A percentile compares a stretch with the other conserved stretches of the same genome.
phyloP scores from a whole-genome alignment of 345 rosid genomes.

The Salix purpurea region DNA sequence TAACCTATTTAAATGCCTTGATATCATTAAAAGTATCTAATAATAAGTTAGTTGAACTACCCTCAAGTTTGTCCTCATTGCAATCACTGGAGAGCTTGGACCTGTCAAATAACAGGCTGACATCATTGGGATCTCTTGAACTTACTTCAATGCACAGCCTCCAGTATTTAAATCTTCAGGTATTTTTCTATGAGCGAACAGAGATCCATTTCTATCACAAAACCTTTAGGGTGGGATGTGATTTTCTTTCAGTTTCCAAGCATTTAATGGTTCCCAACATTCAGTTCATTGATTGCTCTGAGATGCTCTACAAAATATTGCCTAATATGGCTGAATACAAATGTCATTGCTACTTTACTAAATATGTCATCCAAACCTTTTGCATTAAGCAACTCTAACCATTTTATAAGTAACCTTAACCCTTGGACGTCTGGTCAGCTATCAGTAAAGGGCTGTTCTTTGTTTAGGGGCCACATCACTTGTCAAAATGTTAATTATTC shows the following conservation, averaged over 20 bases:
- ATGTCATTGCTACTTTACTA: not conserved
- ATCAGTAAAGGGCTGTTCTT: not conserved
- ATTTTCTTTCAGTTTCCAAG: not conserved
- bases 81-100: conserved; percentile 76
- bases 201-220: not conserved
- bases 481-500: not conserved
- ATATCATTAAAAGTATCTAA: conserved; percentile 71
- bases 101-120: conserved; percentile 76
- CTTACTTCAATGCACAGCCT: conserved; percentile 66
- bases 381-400: not conserved
- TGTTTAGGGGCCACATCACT: not conserved
- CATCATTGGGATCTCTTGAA: conserved; percentile 64
- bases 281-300: not conserved
- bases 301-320: not conserved
- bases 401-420: not conserved
- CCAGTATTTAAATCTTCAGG: conserved; percentile 76
- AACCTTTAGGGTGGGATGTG: not conserved
- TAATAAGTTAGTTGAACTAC: conserved; percentile 73
- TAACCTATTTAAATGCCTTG: conserved; percentile 59
- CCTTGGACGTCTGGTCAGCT: no score
- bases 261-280: not conserved
- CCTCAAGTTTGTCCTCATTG: conserved; percentile 53
- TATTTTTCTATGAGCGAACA: conserved; percentile 24
- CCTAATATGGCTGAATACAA: not conserved
- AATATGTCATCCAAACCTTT: not conserved